Evolutionary conservation across 1,139 yeast species (phyloP).

Genomic region (Hyphopichia pseudoburtonii): DNA sequence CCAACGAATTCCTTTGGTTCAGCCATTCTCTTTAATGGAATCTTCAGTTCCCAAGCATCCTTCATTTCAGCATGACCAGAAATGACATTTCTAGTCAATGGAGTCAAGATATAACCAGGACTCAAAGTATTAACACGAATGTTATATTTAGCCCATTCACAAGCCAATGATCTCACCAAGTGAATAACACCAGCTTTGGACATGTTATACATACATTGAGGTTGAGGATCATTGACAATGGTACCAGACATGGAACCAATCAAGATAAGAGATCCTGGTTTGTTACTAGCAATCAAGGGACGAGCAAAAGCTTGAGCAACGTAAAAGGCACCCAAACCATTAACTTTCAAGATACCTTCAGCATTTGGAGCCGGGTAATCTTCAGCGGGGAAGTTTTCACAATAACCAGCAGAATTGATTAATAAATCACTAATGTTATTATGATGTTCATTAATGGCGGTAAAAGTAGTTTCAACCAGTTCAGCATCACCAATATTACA

Average conservation of each 20-base stretch:
- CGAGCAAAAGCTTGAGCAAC: slow-evolving; percentile 63
- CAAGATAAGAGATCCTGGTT: slow-evolving; percentile 46
- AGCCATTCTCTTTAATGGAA: slow-evolving; percentile 53
- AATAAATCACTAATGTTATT: slow-evolving; percentile 62
- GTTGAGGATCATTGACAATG: slow-evolving; percentile 52
- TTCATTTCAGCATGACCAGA: slow-evolving; percentile 47
- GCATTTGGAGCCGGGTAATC: slow-evolving; percentile 74
- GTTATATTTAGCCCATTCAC: slow-evolving; percentile 54
- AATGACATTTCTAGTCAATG: slow-evolving; percentile 48
- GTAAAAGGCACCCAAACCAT: slow-evolving; percentile 74
- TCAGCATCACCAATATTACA: slow-evolving; percentile 73
- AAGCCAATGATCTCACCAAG: slow-evolving; percentile 48
- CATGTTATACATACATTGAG: slow-evolving; percentile 52
- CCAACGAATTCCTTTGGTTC: slow-evolving; percentile 53
- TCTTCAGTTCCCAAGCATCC: slow-evolving; percentile 48
- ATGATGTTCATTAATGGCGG: slow-evolving; percentile 55
- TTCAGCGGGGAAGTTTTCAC: slow-evolving; percentile 75
- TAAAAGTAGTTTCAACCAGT: slow-evolving; percentile 55
- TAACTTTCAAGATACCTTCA: slow-evolving; percentile 67
- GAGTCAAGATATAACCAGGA: slow-evolving; percentile 51
- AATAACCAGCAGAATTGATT: slow-evolving; percentile 82
- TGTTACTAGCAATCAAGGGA: slow-evolving; percentile 60
- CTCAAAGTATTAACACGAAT: slow-evolving; percentile 49
- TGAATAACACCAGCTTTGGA: slow-evolving; percentile 53
- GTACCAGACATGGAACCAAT: slow-evolving; percentile 53